Evolutionary conservation across 441 rosid species (phyloP), one percentile per base, ranked within the genome.

Genomic region (Mallotus japonicus): DNA sequence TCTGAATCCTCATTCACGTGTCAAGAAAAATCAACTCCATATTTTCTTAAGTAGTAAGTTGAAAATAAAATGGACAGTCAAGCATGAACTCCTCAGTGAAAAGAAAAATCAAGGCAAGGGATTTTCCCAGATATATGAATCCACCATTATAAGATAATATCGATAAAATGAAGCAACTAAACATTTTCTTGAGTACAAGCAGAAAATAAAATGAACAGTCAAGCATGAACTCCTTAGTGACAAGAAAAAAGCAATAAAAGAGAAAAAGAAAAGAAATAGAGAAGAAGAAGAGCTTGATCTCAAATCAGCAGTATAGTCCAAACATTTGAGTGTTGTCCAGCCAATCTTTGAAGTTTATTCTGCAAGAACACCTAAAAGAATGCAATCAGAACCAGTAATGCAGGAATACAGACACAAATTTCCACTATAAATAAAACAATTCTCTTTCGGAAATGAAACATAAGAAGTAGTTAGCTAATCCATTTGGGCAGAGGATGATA

Each of bases 271-370:
- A 15, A 50, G 12, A 4, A 50, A 50, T 11, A 50, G 13, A 12
- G 4, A 1, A 32, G 1, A 53, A 54, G 4, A 54, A 59, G 4
- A 50, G 5, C 58, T 11, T 14, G 4, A 67, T 22, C 47, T 28
- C 12, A 28, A 32, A 17, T 40, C 19, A 51, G 40, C 37, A 58
- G 13, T 11, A 28, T n/a, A 37, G 34, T 59, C 37, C 59, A 32
- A 11, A 37, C 16, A n/a, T 20, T 13, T 37, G 19, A 11, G 17
- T 14, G 95, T 65, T 87, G 86, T 40, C 92, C 95, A 46, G 97
- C 91, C 82, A 95, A 79, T 75, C 74, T 87, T 83, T 92, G 92
- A 70, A 94, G 87, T 82, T 92, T 87, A 77, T 85, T 71, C 95
- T 92, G 87, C 83, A 82, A 71, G 75, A 62, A 57, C 9, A 65